Evolutionary conservation across 1,284 basidiomycete species (phyloP), one percentile per base, ranked within the genome.

Genomic region (Rhodotorula sp.): DNA sequence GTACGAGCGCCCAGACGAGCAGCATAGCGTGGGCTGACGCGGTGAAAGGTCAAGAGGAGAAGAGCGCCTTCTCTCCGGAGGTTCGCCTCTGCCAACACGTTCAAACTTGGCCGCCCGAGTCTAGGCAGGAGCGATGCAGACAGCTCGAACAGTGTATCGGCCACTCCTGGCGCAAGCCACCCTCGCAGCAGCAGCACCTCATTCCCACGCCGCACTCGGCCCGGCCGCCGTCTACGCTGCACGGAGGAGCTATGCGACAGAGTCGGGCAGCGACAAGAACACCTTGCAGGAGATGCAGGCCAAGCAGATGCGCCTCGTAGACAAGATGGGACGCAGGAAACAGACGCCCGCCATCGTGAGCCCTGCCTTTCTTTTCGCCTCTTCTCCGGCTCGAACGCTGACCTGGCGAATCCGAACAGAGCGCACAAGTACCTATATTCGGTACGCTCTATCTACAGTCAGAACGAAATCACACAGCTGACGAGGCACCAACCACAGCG

Each of bases 241-340:
- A 10, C 18, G 3, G 39, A 66, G 65, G 56, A 4, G 31, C 14
- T 72, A 72, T 43, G 64, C 67, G 20, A 68, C 70, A 14, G 26
- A 20, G 20, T 47, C 61, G 18, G n/a, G 29, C n/a, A 56, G 26
- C 26, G 29, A 56, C 46, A 29, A 62, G 39, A 39, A 70, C 20
- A 54, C 49, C 4, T 57, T 51, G 18, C 52, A 46, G 14, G 71
- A 59, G 20, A 43, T 76, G 7, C 74, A 76, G 63, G 61, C 51
- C 6, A 73, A 71, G 69, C 72, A 73, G 52, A 47, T 69, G 48
- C 67, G 70, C 43, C 64, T 76, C 47, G 67, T 65, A 23, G 74
- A 73, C 60, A 76, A 76, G 64, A 68, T 70, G 26, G 72, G 71
- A 6, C 67, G 74, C 57, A 71, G 71, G 74, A 76, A 76, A 65